These are phyloP conservation scores for Xylaria sp. DNA, from an alignment of 2,329 filamentous ascomycete genomes.

Conservation along the genomic window DNA sequence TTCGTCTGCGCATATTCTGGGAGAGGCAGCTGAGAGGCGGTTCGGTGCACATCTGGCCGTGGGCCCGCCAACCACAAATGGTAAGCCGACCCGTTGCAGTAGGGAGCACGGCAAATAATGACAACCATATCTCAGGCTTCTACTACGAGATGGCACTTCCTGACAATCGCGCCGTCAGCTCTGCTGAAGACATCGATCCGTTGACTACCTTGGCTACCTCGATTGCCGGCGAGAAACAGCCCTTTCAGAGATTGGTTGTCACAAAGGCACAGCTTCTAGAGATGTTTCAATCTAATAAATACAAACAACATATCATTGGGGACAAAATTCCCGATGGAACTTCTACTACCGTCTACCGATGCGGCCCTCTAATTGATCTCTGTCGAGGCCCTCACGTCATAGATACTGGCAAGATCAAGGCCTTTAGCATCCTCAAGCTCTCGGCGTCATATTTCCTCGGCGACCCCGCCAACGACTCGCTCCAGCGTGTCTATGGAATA, in stretches of 20 bases:
- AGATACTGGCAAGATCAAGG: constrained; percentile 90
- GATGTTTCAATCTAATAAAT: constrained; percentile 80
- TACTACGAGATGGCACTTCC: constrained; percentile 96
- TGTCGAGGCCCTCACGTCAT: constrained; percentile 95
- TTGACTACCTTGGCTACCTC: constrained; percentile 18
- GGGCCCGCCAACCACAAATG: constrained; percentile 87
- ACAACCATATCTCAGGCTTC: constrained; percentile 56
- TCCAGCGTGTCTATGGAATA: constrained; percentile 95
- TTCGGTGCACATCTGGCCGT: constrained; percentile 94
- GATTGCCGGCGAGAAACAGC: constrained; percentile 25
- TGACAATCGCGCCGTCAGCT: constrained; percentile 22
- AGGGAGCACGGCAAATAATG: neutral
- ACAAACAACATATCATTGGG: constrained; percentile 97
- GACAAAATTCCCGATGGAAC: constrained; percentile 89
- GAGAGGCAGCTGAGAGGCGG: constrained; percentile 87
- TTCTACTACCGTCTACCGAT: constrained; percentile 91
- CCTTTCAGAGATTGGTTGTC: constrained; percentile 26
- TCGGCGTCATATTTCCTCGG: constrained; percentile 87
- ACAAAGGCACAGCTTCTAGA: constrained; percentile 45
- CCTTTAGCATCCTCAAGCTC: constrained; percentile 88
- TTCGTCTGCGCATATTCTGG: constrained; percentile 88
- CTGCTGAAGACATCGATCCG: constrained; percentile 22
- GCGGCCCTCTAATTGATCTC: constrained; percentile 91
- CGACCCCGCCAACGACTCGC: constrained; percentile 89
- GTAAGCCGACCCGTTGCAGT: constrained; percentile 41